Evolutionary conservation across 2,329 filamentous ascomycete genomes (phyloP), one percentile per base, ranked within the genome.

Genomic region (Cadophora malorum): DNA sequence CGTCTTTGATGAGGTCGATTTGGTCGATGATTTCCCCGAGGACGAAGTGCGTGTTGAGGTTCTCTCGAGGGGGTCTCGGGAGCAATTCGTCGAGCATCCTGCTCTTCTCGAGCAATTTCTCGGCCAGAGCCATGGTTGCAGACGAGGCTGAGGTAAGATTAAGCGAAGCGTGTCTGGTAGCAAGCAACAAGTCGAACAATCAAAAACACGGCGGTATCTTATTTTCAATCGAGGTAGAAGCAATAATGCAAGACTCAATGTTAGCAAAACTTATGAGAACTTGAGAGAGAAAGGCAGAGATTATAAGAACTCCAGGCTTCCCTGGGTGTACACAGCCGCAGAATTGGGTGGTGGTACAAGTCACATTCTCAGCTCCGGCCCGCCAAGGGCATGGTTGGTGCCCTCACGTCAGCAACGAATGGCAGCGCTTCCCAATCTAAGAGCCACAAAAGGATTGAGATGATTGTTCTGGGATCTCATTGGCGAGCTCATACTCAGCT

Each of bases 21-120:
- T 78, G 76, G 12, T 76, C 69, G 23, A 79, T 72, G 28, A 80
- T 79, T 33, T 80, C 75, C 9, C 74, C 70, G 19, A 80, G 74
- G 35, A 79, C 76, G 59, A 76, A 76, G 25, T 74, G 69, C 0
- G 68, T 68, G 50, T 49, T 71, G 10, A 77, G 69, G 23, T 77
- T 74, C 19, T 74, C 70, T n/a, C 63, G 61, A 0, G 68, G 70
- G 6, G 73, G 73, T 0, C 33, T 35, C 2, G 73, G 73, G 9
- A 74, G 68, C n/a, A 65, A 23, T 3, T 45, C 23, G 41, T 65
- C 50, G 25, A 66, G 56, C 19, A 25, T 63, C 21, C 47, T 66
- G 33, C 45, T 35, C 49, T 53, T 66, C 31, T 60, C 60, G 23
- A 58, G 45, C 5, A 61, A 45, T 50, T 64, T 50, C 41, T 63